Evolutionary conservation across 495 filamentous ascomycete species (phyloP).

Genomic region (Penicillium soppii): DNA sequence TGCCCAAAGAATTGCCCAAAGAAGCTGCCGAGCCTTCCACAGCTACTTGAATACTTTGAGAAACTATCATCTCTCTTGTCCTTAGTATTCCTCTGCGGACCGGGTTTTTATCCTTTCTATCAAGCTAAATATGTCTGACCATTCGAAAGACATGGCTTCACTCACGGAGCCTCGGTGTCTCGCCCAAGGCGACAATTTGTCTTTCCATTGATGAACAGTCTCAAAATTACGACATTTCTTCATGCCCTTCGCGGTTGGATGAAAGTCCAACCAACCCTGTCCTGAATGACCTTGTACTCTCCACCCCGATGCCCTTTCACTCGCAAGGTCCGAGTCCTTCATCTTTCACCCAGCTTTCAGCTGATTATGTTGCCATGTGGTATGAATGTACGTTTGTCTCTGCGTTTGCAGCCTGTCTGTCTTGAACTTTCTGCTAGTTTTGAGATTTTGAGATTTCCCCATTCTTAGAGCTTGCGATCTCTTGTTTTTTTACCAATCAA

Average conservation of each 20-base stretch:
- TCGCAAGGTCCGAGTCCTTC: neutral
- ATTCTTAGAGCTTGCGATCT: constrained; percentile 6
- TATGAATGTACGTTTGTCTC: constrained; percentile 24
- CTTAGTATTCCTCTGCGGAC: neutral
- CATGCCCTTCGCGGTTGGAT: too few relatives aligned
- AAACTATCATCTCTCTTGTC: neutral
- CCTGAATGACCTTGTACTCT: constrained; percentile 7
- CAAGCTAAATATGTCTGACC: neutral
- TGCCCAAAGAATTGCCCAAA: neutral
- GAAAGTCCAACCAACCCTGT: too few relatives aligned
- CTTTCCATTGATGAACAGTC: too few relatives aligned
- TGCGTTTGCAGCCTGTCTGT: constrained; percentile 21
- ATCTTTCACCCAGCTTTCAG: neutral
- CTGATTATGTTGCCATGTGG: constrained; percentile 24
- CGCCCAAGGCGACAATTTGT: too few relatives aligned
- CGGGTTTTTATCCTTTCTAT: neutral
- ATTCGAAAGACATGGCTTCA: neutral
- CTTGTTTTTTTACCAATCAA: neutral
- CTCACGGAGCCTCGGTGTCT: neutral
- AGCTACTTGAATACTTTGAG: neutral
- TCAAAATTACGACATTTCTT: too few relatives aligned
- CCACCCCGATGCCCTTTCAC: neutral
- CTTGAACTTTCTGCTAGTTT: neutral
- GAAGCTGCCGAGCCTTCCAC: neutral
- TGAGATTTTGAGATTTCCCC: neutral